These are phyloP conservation scores for Globisporangium carolinianum DNA, from an alignment of 352 stramenopile genomes.

Conservation along the genomic window DNA sequence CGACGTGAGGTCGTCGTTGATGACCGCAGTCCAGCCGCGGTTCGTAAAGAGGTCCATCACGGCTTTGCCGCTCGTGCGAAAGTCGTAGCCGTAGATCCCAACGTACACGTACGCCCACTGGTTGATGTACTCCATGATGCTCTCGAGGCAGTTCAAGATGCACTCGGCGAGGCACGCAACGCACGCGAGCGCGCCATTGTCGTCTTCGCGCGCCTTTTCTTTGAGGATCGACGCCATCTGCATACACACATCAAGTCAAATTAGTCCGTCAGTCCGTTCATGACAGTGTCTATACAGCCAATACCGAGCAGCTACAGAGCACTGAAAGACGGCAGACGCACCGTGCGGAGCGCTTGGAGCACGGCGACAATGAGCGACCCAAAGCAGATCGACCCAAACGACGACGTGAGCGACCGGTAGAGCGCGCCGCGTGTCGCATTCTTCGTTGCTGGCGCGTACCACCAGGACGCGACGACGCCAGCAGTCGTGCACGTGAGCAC, in stretches of 20 bases:
- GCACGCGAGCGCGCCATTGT: slow-evolving; percentile 70
- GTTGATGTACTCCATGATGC: slow-evolving; percentile 89
- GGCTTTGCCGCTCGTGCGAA: slow-evolving; percentile 77
- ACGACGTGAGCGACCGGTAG: slow-evolving; percentile 76
- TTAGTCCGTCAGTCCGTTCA: neutral
- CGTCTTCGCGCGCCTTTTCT: slow-evolving; percentile 62
- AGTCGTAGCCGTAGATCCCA: slow-evolving; percentile 85
- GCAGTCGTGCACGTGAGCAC: slow-evolving; percentile 76
- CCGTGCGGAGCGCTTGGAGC: slow-evolving; percentile 69
- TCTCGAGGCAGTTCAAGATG: slow-evolving; percentile 78
- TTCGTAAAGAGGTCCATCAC: slow-evolving; percentile 86
- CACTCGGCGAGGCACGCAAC: slow-evolving; percentile 84
- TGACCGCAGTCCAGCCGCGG: slow-evolving; percentile 84
- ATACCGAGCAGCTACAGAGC: neutral
- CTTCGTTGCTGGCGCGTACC: slow-evolving; percentile 64
- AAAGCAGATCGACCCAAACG: slow-evolving; percentile 78
- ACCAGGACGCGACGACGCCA: slow-evolving; percentile 77
- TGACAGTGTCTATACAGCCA: too few species aligned
- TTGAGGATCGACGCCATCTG: slow-evolving; percentile 63
- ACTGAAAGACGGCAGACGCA: slow-evolving; percentile 10
- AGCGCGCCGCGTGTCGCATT: slow-evolving; percentile 57
- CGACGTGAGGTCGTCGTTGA: slow-evolving; percentile 87
- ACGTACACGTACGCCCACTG: slow-evolving; percentile 89
- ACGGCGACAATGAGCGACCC: slow-evolving; percentile 85
- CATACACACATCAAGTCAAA: slow-evolving; percentile 3